Conservation (phyloP, 345 rosid species). For the Boechera retrofracta region DNA sequence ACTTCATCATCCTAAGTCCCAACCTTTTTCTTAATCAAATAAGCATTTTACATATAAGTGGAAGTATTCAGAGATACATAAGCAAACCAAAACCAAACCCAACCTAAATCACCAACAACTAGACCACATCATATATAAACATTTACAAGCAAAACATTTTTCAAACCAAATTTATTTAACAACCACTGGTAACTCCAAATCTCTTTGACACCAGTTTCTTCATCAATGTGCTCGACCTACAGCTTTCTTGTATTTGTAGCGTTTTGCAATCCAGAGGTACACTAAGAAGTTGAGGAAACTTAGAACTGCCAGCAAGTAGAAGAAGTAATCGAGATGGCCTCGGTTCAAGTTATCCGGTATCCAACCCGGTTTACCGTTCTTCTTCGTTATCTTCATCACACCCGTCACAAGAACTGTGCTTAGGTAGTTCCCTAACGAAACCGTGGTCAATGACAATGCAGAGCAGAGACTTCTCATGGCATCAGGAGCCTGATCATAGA, state of each 20-base stretch:
- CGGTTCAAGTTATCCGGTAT: constrained; percentile 59
- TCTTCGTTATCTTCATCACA: constrained; percentile 49
- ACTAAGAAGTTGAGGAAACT: constrained; percentile 77
- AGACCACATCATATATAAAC: constrained; percentile 12
- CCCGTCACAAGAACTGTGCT: constrained; percentile 53
- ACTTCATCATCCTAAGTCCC: too few relatives aligned
- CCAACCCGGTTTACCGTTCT: constrained; percentile 56
- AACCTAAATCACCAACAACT: constrained; percentile 20
- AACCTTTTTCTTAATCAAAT: neutral
- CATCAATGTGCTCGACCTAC: constrained; percentile 48
- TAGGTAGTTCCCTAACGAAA: constrained; percentile 55
- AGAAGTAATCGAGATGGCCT: constrained; percentile 55
- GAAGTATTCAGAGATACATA: neutral
- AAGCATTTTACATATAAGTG: constrained; percentile 2
- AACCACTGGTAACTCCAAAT: constrained; percentile 5
- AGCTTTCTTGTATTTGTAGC: constrained; percentile 82
- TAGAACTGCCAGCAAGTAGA: constrained; percentile 69
- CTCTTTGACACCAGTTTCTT: neutral
- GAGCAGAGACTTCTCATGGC: constrained; percentile 59
- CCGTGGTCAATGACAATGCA: constrained; percentile 54
- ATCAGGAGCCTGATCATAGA: constrained; percentile 59
- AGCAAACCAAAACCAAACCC: constrained; percentile 9
- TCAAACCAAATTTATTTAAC: constrained; percentile 24
- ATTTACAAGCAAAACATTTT: constrained; percentile 32
- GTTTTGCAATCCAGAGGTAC: constrained; percentile 70